Base-by-base conservation (phyloP, 345 rosid species). In the Gossypium bickii region DNA sequence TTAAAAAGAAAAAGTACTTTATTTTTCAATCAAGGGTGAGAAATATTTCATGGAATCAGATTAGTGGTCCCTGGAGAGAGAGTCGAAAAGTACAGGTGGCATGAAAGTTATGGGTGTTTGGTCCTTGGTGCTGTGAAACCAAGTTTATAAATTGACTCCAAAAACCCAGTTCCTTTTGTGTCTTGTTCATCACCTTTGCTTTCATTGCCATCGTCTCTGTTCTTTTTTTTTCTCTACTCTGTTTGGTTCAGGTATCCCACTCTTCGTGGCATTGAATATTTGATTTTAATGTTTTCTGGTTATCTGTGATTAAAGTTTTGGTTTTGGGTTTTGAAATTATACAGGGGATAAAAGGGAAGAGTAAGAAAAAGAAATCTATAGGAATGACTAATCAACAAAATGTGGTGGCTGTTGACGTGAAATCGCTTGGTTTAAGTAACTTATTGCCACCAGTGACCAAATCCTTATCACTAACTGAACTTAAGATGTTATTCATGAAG, bases 331-430 rank as follows among this genome's bases (percentile, higher is more conserved):
- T 67, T 67, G 3, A 38, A 38, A 18, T 25, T 29, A 11, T 63
- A n/a, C 51, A 74, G 70, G 52, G 58, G 72, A 61, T 73, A 24
- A 62, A 62, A 11, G 41, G 41, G 41, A 34, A 5, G 41, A 66
- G 22, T 56, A 18, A 8, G 59, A 55, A 18, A 18, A 2, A 11
- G 18, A 24, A 72, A 16, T 34, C 41, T 34, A 5, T 34, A 45
- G 77, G 66, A 62, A 90, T 91, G 98, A 90, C 89, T 11, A 87
- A 91, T 88, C 92, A 89, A 45, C 92, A 89, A 49, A 93, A 86
- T 87, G 90, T 86, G 77, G 76, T 86, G 64, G 77, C 86, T 55
- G 77, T 97, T 17, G 95, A 86, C 68, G 47, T 82, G 18, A 82
- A 84, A 60, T 76, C 89, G 16, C 63, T 72, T 64, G 85, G 82